Evolutionary conservation across 371 early-diverging fungal species (phyloP).

Genomic region (Zopfochytrium polystomum): DNA sequence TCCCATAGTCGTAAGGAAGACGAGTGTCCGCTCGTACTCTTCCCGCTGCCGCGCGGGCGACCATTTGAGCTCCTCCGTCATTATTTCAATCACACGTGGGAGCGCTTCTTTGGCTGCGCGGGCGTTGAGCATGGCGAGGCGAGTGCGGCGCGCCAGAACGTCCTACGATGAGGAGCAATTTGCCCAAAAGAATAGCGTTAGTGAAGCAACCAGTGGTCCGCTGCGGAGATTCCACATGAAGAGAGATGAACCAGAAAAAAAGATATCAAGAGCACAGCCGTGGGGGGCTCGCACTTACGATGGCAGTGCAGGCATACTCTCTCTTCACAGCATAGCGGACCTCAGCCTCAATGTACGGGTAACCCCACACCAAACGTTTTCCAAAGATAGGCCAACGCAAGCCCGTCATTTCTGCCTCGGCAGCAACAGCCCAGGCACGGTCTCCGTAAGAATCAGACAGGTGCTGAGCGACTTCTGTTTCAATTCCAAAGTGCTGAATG

Average conservation of each 20-base stretch:
- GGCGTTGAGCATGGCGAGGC: conserved; percentile 94
- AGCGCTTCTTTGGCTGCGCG: conserved; percentile 86
- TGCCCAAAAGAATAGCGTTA: conserved; percentile 12
- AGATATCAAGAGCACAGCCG: no score
- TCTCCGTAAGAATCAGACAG: conserved; percentile 92
- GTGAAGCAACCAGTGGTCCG: no score
- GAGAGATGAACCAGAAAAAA: neutral
- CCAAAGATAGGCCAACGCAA: conserved; percentile 78
- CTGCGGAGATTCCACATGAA: neutral
- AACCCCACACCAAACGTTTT: conserved; percentile 73
- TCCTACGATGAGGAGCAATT: no score
- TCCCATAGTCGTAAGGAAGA: conserved; percentile 89
- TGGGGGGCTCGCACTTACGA: conserved; percentile 44
- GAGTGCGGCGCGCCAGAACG: conserved; percentile 90
- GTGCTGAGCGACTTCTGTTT: conserved; percentile 91
- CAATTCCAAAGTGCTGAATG: conserved; percentile 89
- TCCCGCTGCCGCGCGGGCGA: conserved; percentile 56
- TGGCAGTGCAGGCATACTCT: conserved; percentile 92
- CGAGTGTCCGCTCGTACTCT: conserved; percentile 68
- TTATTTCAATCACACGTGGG: conserved; percentile 85
- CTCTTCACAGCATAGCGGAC: conserved; percentile 87
- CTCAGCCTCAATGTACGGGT: conserved; percentile 95
- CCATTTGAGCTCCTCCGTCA: conserved; percentile 90
- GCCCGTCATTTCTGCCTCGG: conserved; percentile 71
- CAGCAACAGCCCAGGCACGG: conserved; percentile 88